A percentile compares a stretch with the other conserved stretches of the same genome.
Evolutionary conservation across 176 grass and related monocot species (phyloP).

Genomic region (Phragmites australis): DNA sequence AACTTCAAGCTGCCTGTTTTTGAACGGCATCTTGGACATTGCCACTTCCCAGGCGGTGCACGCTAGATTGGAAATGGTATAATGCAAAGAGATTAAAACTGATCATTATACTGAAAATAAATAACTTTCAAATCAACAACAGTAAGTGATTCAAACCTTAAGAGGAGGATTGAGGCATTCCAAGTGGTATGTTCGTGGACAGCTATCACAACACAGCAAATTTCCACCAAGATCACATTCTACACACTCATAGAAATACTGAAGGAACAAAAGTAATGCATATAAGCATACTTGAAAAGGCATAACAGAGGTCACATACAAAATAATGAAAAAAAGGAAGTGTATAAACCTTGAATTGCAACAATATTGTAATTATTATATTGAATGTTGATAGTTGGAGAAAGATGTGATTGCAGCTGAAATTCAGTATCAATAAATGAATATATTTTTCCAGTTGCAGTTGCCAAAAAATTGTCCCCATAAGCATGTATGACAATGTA

Average conservation of each 20-base stretch:
- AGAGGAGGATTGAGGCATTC: constrained; percentile 92
- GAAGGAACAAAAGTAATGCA: constrained; percentile 44
- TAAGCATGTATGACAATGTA: constrained; percentile 1
- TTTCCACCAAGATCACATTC: constrained; percentile 93
- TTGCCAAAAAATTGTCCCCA: constrained; percentile 1
- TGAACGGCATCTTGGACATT: constrained; percentile 66
- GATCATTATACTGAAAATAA: constrained; percentile 29
- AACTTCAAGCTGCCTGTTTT: constrained; percentile 68
- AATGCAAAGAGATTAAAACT: constrained; percentile 26
- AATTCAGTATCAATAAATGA: constrained; percentile 19
- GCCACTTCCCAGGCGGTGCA: constrained; percentile 79
- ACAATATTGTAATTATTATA: background rate
- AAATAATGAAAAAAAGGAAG: constrained; percentile 26
- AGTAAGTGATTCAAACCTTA: constrained; percentile 59
- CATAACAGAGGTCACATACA: constrained; percentile 14
- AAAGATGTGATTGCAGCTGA: background rate
- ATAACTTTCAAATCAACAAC: constrained; percentile 23
- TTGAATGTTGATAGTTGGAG: background rate
- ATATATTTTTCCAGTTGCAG: background rate
- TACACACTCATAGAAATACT: constrained; percentile 96
- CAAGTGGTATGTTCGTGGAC: constrained; percentile 89
- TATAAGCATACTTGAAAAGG: constrained; percentile 31
- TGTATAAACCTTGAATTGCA: constrained; percentile 20
- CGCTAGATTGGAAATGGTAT: constrained; percentile 48
- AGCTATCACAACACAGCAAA: constrained; percentile 93